phyloP scores from a whole-genome alignment of 164 flowering plant species.

The Saururus chinensis region DNA sequence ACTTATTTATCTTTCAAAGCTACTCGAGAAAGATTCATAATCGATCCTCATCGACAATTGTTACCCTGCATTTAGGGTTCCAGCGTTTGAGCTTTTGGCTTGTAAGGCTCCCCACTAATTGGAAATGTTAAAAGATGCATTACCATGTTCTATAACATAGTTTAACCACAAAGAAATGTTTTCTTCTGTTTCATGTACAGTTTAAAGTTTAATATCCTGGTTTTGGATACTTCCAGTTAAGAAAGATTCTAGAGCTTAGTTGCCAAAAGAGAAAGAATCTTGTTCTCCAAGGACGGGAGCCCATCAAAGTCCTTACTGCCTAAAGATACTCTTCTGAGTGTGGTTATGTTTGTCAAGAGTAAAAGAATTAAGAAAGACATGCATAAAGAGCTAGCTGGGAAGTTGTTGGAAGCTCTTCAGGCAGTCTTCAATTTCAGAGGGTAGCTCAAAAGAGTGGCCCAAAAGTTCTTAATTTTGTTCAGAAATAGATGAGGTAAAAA shows the following conservation, averaged over 20 bases:
- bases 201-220: slow-evolving; percentile 26
- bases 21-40: slow-evolving; percentile 27
- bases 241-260: slow-evolving; percentile 62
- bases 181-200: slow-evolving; percentile 10
- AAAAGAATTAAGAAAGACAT: slow-evolving; percentile 50
- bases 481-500: slow-evolving; percentile 62
- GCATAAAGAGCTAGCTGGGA: slow-evolving; percentile 47
- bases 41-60: slow-evolving; percentile 23
- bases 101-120: slow-evolving; percentile 25
- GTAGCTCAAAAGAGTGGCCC: slow-evolving; percentile 35
- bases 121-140: slow-evolving; percentile 24
- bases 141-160: slow-evolving; percentile 31
- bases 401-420: slow-evolving; percentile 56
- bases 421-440: slow-evolving; percentile 40
- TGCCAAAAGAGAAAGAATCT: slow-evolving; percentile 61
- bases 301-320: slow-evolving; percentile 39
- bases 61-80: slow-evolving; percentile 20
- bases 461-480: slow-evolving; percentile 42
- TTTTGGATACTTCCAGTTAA: slow-evolving; percentile 68
- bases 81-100: slow-evolving; percentile 25
- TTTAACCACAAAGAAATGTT: slow-evolving; percentile 14
- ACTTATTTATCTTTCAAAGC: slow-evolving; percentile 30
- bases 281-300: slow-evolving; percentile 43
- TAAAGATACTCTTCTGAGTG: slow-evolving; percentile 27
- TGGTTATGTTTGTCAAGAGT: slow-evolving; percentile 13